A percentile compares a stretch with the other conserved stretches of the same genome.
Conservation (phyloP, 2,329 filamentous ascomycete genomes). For the Eutypa lata region DNA sequence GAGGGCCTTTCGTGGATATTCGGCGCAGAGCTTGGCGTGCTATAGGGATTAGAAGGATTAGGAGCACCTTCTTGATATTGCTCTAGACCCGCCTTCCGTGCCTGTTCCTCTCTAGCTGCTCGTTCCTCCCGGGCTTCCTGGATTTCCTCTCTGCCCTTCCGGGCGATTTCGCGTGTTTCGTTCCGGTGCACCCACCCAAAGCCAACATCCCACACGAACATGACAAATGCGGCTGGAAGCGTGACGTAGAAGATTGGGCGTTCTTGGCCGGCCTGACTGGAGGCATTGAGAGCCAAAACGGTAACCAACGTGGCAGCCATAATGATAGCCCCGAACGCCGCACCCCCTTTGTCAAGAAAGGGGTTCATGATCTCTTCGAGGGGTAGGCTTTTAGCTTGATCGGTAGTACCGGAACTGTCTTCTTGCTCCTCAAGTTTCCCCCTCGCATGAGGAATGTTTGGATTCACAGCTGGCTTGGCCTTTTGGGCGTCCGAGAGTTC, state of each 20-base stretch:
- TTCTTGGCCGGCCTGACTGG: conserved; percentile 45
- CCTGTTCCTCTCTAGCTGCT: conserved; percentile 31
- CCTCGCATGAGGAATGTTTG: conserved; percentile 66
- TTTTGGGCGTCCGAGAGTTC: conserved; percentile 58
- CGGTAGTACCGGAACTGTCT: conserved; percentile 38
- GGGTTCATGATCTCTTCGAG: conserved; percentile 75
- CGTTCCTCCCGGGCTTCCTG: conserved; percentile 40
- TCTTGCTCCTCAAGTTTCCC: conserved; percentile 53
- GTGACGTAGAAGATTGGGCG: conserved; percentile 67
- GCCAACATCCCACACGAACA: conserved; percentile 65
- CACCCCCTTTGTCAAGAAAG: conserved; percentile 65
- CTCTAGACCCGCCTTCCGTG: conserved; percentile 5
- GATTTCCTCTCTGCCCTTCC: conserved; percentile 48
- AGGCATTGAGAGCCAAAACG: conserved; percentile 63
- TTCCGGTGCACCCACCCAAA: conserved; percentile 62
- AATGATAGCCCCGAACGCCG: conserved; percentile 59
- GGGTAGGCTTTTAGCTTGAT: conserved; percentile 53
- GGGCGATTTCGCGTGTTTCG: conserved; percentile 61
- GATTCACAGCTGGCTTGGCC: conserved; percentile 60
- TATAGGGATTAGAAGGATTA: neutral
- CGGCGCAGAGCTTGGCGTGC: neutral
- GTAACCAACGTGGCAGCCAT: conserved; percentile 67
- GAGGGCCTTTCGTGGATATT: neutral
- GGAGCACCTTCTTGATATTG: conserved; percentile 4
- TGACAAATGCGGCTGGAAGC: conserved; percentile 63